Evolutionary conservation across 2,329 filamentous ascomycete genomes (phyloP).

Genomic region (Cladophialophora carrionii): DNA sequence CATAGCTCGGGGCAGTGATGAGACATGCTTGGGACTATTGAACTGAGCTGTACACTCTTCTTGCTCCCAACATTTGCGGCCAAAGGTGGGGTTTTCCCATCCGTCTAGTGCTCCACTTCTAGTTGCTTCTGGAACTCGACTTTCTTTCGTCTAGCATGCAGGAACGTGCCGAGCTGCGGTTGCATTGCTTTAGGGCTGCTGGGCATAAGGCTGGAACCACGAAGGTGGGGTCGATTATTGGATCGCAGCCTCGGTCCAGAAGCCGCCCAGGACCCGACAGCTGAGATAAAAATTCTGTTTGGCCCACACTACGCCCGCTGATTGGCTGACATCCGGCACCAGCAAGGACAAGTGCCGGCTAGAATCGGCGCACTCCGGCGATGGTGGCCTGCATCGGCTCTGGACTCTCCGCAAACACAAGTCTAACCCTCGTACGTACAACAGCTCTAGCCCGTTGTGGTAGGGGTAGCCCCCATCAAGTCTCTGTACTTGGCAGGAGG

Average conservation of each 20-base stretch:
- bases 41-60: neutral
- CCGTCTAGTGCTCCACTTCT: slow-evolving; percentile 9
- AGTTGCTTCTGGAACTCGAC: slow-evolving; percentile 21
- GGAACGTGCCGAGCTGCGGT: slow-evolving; percentile 32
- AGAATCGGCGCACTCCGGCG: neutral
- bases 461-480: slow-evolving; percentile 1
- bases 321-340: slow-evolving; percentile 11
- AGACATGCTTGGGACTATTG: slow-evolving; percentile 1
- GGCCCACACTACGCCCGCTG: neutral
- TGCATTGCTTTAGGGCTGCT: slow-evolving; percentile 17
- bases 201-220: slow-evolving; percentile 19
- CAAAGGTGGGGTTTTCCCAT: slow-evolving; percentile 7
- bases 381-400: neutral
- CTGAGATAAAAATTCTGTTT: slow-evolving; percentile 26
- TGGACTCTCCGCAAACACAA: neutral
- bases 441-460: slow-evolving; percentile 3
- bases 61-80: neutral
- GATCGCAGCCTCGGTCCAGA: slow-evolving; percentile 19
- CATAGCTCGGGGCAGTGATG: slow-evolving; percentile 6
- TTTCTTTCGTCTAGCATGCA: slow-evolving; percentile 26
- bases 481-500: neutral
- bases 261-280: slow-evolving; percentile 17
- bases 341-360: neutral
- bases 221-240: slow-evolving; percentile 5
- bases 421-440: slow-evolving; percentile 2